These are phyloP conservation scores for Bertia moriformis DNA, from an alignment of 2,329 filamentous ascomycete species.

Conservation along the genomic window DNA sequence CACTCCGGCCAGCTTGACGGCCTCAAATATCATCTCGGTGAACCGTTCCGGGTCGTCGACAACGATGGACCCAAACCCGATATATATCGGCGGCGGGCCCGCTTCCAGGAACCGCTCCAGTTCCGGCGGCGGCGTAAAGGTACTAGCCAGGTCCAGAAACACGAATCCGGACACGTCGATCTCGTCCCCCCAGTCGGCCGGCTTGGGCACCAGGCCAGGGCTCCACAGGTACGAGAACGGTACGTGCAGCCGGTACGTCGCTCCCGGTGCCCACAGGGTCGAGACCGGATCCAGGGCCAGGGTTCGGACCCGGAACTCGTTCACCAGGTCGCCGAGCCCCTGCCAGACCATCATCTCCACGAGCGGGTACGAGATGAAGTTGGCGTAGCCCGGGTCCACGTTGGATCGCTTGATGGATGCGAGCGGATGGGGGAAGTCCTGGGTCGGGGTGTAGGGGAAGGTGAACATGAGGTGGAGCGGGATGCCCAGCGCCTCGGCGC, in stretches of 20 bases:
- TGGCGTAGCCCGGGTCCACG: conserved; percentile 58
- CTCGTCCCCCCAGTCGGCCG: conserved; percentile 51
- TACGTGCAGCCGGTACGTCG: conserved; percentile 58
- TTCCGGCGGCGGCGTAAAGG: conserved; percentile 39
- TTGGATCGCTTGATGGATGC: conserved; percentile 63
- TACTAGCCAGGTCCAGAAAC: conserved; percentile 55
- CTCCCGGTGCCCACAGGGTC: conserved; percentile 63
- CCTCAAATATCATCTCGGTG: conserved; percentile 58
- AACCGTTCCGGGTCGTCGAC: conserved; percentile 58
- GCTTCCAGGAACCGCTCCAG: conserved; percentile 38
- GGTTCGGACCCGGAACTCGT: conserved; percentile 56
- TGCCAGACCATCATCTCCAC: conserved; percentile 88
- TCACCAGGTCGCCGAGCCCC: conserved; percentile 67
- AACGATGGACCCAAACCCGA: conserved; percentile 65
- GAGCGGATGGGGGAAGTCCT: conserved; percentile 63
- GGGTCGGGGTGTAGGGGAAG: conserved; percentile 64
- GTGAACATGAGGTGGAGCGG: conserved; percentile 83
- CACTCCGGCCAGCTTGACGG: conserved; percentile 48
- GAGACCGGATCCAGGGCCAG: conserved; percentile 61
- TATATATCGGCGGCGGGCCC: conserved; percentile 51
- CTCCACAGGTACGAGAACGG: conserved; percentile 66
- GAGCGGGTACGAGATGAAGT: conserved; percentile 67
- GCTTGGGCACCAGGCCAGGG: conserved; percentile 50
- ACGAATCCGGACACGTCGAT: conserved; percentile 68
- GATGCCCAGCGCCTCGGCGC: conserved; percentile 63